These are phyloP conservation scores for Leucoagaricus sp. DNA, from an alignment of 1,284 basidiomycete genomes.

Conservation along the genomic window DNA sequence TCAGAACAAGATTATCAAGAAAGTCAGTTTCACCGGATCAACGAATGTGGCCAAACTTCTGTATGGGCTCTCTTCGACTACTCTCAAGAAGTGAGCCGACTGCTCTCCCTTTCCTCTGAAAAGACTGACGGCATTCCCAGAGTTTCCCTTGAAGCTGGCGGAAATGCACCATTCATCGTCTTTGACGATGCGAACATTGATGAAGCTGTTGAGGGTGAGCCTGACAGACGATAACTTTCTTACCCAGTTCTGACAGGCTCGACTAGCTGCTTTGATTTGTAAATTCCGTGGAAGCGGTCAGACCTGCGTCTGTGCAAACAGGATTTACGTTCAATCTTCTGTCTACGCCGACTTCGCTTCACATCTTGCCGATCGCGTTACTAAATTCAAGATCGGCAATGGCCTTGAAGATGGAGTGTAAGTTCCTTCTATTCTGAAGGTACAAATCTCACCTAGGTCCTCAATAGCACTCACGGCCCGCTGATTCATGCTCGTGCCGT, in stretches of 20 bases:
- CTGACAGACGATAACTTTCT: background rate
- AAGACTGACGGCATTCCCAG: conserved; percentile 35
- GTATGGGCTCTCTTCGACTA: conserved; percentile 80
- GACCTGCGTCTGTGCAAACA: conserved; percentile 86
- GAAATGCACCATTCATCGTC: conserved; percentile 94
- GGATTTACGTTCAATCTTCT: conserved; percentile 84
- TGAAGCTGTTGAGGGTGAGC: conserved; percentile 82
- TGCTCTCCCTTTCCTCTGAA: background rate
- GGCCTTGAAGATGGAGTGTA: conserved; percentile 83
- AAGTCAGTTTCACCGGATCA: conserved; percentile 94
- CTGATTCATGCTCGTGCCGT: conserved; percentile 88
- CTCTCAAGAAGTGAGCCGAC: conserved; percentile 81
- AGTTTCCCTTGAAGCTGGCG: conserved; percentile 84
- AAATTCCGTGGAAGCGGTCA: conserved; percentile 96
- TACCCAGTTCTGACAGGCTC: conserved; percentile 6
- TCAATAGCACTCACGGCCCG: conserved; percentile 84
- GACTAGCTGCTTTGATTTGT: conserved; percentile 73
- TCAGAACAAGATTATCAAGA: conserved; percentile 74
- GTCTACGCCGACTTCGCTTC: conserved; percentile 88
- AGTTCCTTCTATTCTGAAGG: conserved; percentile 28
- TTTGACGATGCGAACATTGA: conserved; percentile 97
- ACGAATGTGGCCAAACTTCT: conserved; percentile 92
- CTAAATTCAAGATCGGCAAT: conserved; percentile 90
- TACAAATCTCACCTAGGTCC: background rate
- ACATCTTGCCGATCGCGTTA: conserved; percentile 79